Conservation (phyloP, 164 flowering plant species). For the Annona cherimola region DNA sequence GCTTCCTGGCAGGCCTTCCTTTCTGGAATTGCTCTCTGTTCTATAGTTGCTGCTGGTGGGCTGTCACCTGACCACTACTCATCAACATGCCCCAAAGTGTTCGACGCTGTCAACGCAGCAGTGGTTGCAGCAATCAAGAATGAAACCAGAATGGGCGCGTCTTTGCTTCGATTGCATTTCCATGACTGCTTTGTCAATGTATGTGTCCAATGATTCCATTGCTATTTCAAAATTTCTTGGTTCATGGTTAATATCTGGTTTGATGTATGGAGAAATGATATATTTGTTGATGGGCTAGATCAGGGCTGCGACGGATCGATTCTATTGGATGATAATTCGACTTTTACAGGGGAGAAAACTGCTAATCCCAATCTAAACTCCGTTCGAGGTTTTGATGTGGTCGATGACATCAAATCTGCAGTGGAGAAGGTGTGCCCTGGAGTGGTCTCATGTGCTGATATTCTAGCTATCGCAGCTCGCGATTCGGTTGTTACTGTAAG, state of each 20-base stretch:
- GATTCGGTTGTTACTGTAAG: slow-evolving; percentile 29
- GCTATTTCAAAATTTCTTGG: too few relatives aligned
- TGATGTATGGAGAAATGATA: not conserved
- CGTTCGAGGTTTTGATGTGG: slow-evolving; percentile 33
- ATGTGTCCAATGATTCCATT: not conserved
- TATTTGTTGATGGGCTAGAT: not conserved
- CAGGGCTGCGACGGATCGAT: slow-evolving; percentile 43
- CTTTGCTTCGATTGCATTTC: slow-evolving; percentile 26
- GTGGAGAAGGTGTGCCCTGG: slow-evolving; percentile 34
- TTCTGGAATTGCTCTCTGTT: not conserved
- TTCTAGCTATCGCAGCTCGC: slow-evolving; percentile 35
- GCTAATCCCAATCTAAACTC: slow-evolving; percentile 27
- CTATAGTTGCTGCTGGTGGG: not conserved
- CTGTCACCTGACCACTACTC: slow-evolving; percentile 15
- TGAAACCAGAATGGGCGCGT: slow-evolving; percentile 26
- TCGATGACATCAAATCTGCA: slow-evolving; percentile 29
- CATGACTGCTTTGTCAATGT: slow-evolving; percentile 32
- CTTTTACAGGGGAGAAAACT: slow-evolving; percentile 30
- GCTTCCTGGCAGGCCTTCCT: not conserved
- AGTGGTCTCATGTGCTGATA: slow-evolving; percentile 45
- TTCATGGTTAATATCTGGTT: too few relatives aligned
- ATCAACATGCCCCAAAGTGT: slow-evolving; percentile 16
- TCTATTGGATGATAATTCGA: slow-evolving; percentile 29
- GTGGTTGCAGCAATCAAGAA: slow-evolving; percentile 22
- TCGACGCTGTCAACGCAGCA: slow-evolving; percentile 14